Evolutionary conservation across 2,329 filamentous ascomycete species (phyloP), one percentile per base, ranked within the genome.

Genomic region (Fusarium compactum): DNA sequence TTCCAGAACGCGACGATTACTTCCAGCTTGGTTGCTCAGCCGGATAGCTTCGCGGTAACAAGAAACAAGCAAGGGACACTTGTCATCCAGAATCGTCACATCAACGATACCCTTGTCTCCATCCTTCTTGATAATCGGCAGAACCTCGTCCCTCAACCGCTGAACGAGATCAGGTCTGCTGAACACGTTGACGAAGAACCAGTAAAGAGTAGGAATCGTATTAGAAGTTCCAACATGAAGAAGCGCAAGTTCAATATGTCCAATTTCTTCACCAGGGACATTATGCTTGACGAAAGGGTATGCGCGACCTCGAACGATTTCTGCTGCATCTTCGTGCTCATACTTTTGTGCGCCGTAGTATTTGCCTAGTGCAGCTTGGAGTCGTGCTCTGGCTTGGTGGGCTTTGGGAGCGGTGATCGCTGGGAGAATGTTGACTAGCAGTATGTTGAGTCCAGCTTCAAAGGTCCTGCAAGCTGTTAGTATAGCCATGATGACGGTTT

Each of bases 121-220:
- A 4, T 58, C 47, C 2, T 45, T 58, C 18, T 62, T 32, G 6
- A 61, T 40, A 16, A 56, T 30, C 3, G 67, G 59, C 8, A 69
- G 44, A 1, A 79, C 71, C 52, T 84, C 82, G 1, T 60, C 64
- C 14, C 79, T 77, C 22, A 82, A 48, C 4, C 68, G 59, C 7
- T 54, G 46, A 8, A 79, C 72, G 0, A 81, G 74, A 1, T 76
- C 70, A 3, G 74, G 75, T 4, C 72, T 58, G 1, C 75, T 67
- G 44, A 79, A 76, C 14, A 83, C 62, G 29, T 79, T 71, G 18
- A 74, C 60, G 12, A 82, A 67, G 34, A 78, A 71, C 81, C 81
- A 83, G 63, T 80, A 81, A 6, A 78, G 53, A 11, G 77, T 80
- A 9, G 80, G 80, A 25, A 82, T 78, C 3, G 81, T 78, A 71